These are phyloP conservation scores for Colletotrichum sp. DNA, from an alignment of 2,329 filamentous ascomycete genomes.

Conservation along the genomic window DNA sequence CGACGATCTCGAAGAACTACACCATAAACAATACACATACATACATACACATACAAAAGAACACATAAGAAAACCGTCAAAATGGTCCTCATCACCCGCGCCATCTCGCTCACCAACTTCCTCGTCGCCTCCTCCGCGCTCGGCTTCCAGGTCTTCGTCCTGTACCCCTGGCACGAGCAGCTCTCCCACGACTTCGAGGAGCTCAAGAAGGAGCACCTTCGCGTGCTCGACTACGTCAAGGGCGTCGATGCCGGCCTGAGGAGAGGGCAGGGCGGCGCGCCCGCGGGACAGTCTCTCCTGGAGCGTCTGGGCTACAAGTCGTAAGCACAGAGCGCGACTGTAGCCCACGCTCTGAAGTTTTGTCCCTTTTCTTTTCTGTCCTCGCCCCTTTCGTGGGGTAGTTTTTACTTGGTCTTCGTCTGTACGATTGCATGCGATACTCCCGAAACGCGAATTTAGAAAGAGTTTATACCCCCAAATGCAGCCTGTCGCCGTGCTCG, in stretches of 20 bases:
- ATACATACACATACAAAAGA: background rate
- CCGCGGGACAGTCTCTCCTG: conserved; percentile 16
- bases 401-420: background rate
- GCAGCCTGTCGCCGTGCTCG: background rate
- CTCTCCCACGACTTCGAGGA: conserved; percentile 65
- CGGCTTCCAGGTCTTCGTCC: conserved; percentile 70
- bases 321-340: background rate
- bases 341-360: background rate
- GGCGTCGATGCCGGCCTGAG: conserved; percentile 19
- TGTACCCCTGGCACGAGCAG: conserved; percentile 74
- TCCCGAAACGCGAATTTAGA: conserved; percentile 2
- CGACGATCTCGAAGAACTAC: background rate
- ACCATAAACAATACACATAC: background rate
- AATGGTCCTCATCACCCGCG: conserved; percentile 42
- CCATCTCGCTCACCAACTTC: conserved; percentile 68
- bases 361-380: background rate
- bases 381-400: background rate
- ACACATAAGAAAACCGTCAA: background rate
- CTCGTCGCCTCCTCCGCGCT: conserved; percentile 67
- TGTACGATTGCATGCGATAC: conserved; percentile 9
- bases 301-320: conserved; percentile 23
- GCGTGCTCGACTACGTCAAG: conserved; percentile 40
- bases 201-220: conserved; percentile 61
- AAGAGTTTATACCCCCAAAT: background rate
- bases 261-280: conserved; percentile 13